Evolutionary conservation across 495 filamentous ascomycete genomes (phyloP).

Genomic region (Xylaria bambusicola): DNA sequence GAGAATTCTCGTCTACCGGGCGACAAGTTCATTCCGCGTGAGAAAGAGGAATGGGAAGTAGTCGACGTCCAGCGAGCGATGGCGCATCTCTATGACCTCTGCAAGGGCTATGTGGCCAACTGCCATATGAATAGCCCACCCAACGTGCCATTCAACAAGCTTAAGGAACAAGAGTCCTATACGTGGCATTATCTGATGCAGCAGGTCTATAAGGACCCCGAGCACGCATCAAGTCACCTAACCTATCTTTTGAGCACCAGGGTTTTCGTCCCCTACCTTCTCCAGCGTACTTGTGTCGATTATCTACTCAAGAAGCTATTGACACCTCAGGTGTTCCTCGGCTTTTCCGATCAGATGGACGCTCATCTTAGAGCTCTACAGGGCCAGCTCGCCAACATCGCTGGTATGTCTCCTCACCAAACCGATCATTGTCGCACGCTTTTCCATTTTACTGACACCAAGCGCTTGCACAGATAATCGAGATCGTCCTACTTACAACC

Average conservation of each 20-base stretch:
- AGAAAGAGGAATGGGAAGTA: constrained; percentile 18
- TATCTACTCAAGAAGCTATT: constrained; percentile 18
- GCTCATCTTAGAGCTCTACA: constrained; percentile 16
- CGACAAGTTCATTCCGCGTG: constrained; percentile 17
- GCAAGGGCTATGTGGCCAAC: constrained; percentile 20
- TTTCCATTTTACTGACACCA: not conserved
- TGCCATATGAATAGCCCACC: constrained; percentile 4
- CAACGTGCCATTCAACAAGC: constrained; percentile 13
- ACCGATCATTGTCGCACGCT: too few species aligned
- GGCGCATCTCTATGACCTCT: constrained; percentile 19
- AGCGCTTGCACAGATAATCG: not conserved
- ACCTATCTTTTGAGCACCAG: constrained; percentile 9
- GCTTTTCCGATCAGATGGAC: constrained; percentile 17
- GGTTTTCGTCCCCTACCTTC: constrained; percentile 13
- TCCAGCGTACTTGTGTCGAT: constrained; percentile 15
- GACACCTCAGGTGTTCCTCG: constrained; percentile 17
- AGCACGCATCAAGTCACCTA: constrained; percentile 10
- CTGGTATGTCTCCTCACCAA: constrained; percentile 13
- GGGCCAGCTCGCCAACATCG: constrained; percentile 8
- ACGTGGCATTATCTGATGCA: constrained; percentile 21
- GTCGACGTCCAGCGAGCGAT: constrained; percentile 19
- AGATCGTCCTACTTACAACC: constrained; percentile 3
- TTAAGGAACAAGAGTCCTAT: constrained; percentile 16
- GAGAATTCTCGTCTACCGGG: constrained; percentile 15
- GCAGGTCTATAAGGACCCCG: constrained; percentile 14